Percentiles rank a stretch among this genome's conserved stretches.
These are phyloP conservation scores for Epichloe aotearoae DNA, from an alignment of 2,329 filamentous ascomycete genomes.

Conservation along the genomic window DNA sequence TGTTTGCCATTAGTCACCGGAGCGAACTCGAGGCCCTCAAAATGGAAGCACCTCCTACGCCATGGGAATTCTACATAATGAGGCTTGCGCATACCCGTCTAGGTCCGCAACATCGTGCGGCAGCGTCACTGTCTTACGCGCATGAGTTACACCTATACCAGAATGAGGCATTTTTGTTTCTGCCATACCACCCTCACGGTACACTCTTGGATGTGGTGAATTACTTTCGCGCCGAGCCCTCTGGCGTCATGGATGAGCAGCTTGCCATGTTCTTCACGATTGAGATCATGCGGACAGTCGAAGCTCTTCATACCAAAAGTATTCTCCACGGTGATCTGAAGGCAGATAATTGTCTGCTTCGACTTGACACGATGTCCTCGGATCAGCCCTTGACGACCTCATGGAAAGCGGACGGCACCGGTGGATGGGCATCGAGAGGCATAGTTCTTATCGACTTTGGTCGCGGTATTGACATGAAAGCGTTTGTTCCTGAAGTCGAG, in stretches of 20 bases:
- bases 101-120: conserved; percentile 54
- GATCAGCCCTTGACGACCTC: conserved; percentile 39
- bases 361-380: conserved; percentile 46
- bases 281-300: conserved; percentile 80
- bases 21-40: conserved; percentile 71
- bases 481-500: conserved; percentile 56
- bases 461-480: conserved; percentile 82
- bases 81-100: conserved; percentile 67
- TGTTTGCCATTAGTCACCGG: conserved; percentile 43
- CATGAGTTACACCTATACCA: conserved; percentile 87
- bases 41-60: conserved; percentile 76
- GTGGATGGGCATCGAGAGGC: conserved; percentile 71
- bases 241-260: conserved; percentile 73
- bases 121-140: conserved; percentile 65
- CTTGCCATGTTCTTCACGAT: conserved; percentile 92
- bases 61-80: conserved; percentile 97
- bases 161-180: conserved; percentile 78
- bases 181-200: conserved; percentile 79
- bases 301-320: conserved; percentile 66
- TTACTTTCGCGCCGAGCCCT: conserved; percentile 57
- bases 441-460: conserved; percentile 89
- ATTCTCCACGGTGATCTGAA: conserved; percentile 92
- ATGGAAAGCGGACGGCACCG: conserved; percentile 60
- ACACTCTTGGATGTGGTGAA: conserved; percentile 94
- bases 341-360: conserved; percentile 85